Conservation (phyloP, 495 filamentous ascomycete genomes). For the Aspergillus cavernicola region DNA sequence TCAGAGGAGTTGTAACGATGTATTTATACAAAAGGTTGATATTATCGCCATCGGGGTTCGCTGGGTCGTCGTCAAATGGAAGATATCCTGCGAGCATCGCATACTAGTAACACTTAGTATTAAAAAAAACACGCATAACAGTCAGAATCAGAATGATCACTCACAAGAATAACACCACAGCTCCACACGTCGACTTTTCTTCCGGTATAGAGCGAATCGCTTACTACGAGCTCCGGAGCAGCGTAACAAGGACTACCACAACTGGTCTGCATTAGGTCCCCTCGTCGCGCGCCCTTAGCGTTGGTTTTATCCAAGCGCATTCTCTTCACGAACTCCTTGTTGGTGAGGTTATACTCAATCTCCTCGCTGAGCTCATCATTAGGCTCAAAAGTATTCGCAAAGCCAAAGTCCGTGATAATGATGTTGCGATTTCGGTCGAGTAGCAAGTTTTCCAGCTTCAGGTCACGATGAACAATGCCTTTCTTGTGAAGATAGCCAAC, state of each 20-base stretch:
- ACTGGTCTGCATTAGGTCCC: slow-evolving; percentile 56
- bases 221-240: slow-evolving; percentile 94
- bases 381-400: slow-evolving; percentile 95
- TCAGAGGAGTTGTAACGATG: slow-evolving; percentile 94
- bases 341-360: slow-evolving; percentile 80
- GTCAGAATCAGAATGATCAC: slow-evolving; percentile 28
- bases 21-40: slow-evolving; percentile 99
- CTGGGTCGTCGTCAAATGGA: slow-evolving; percentile 98
- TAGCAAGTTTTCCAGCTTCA: slow-evolving; percentile 95
- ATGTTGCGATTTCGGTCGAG: slow-evolving; percentile 97
- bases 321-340: slow-evolving; percentile 79
- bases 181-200: slow-evolving; percentile 99
- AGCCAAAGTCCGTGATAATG: slow-evolving; percentile 99
- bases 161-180: slow-evolving; percentile 96
- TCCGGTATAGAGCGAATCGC: slow-evolving; percentile 94
- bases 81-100: slow-evolving; percentile 98
- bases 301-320: slow-evolving; percentile 75
- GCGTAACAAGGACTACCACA: slow-evolving; percentile 79
- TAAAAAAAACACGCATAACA: not conserved
- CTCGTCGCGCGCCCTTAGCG: slow-evolving; percentile 78
- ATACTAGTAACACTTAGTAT: slow-evolving; percentile 56
- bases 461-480: slow-evolving; percentile 95
- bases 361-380: slow-evolving; percentile 84
- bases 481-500: slow-evolving; percentile 99
- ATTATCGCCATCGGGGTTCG: slow-evolving; percentile 97